Percentiles rank a stretch among this genome's conserved stretches.
phyloP scores from a whole-genome alignment of 2,329 filamentous ascomycete species.

The Dactylonectria macrodidyma region DNA sequence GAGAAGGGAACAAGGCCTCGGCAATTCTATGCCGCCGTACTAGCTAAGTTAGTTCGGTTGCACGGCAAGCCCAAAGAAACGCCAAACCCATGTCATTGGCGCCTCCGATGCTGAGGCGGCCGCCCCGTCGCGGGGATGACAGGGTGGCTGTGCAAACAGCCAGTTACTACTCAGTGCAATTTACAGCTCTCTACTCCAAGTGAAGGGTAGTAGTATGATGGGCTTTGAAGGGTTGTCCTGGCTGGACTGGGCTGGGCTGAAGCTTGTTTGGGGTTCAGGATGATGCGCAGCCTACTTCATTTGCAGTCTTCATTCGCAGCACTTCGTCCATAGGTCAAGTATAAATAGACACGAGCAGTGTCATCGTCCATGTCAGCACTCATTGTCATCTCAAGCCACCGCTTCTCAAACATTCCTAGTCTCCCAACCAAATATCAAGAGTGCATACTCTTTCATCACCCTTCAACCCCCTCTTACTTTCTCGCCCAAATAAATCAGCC shows the following conservation, averaged over 20 bases:
- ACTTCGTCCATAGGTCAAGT: background rate
- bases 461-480: background rate
- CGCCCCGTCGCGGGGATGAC: background rate
- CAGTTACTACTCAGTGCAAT: background rate
- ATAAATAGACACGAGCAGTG: background rate
- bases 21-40: background rate
- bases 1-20: background rate
- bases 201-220: background rate
- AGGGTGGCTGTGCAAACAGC: background rate
- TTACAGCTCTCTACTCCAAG: background rate
- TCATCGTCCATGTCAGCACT: background rate
- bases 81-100: background rate
- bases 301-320: background rate
- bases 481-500: background rate
- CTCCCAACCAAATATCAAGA: background rate
- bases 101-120: background rate
- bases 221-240: background rate
- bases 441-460: background rate
- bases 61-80: background rate
- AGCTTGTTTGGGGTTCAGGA: background rate
- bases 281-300: background rate
- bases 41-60: background rate
- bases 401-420: background rate
- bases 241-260: background rate
- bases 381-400: background rate